Evolutionary conservation across 371 early-diverging fungal species (phyloP).

Genomic region (Mortierella sp.): DNA sequence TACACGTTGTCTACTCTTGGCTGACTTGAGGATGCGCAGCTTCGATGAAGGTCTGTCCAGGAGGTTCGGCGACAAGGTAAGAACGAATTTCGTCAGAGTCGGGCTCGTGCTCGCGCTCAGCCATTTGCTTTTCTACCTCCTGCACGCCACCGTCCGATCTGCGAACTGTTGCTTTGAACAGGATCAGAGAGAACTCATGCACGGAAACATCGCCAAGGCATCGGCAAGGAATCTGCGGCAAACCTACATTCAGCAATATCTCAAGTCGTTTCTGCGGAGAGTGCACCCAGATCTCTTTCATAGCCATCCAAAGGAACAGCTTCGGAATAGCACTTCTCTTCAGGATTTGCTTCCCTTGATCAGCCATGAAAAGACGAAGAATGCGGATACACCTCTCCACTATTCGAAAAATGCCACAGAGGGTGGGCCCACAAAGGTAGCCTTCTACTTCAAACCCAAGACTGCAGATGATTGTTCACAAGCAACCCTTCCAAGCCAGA

Average conservation of each 20-base stretch:
- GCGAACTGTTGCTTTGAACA: too few species aligned
- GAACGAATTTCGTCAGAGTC: too few species aligned
- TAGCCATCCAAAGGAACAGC: conserved; percentile 45
- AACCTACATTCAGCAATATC: conserved; percentile 38
- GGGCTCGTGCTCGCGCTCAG: too few species aligned
- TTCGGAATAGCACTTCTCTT: conserved; percentile 40
- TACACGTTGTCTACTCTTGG: neutral
- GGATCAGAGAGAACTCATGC: conserved; percentile 31
- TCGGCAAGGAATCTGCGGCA: conserved; percentile 28
- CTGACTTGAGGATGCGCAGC: neutral
- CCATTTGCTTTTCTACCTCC: too few species aligned
- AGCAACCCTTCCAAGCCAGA: neutral
- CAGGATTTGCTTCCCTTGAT: conserved; percentile 44
- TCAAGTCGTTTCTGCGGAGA: conserved; percentile 36
- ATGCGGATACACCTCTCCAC: neutral
- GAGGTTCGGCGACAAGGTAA: conserved; percentile 23
- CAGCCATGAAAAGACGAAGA: conserved; percentile 13
- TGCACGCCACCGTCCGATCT: too few species aligned
- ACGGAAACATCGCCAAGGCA: conserved; percentile 14
- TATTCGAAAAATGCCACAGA: neutral
- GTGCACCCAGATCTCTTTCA: conserved; percentile 54
- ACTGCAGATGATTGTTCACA: neutral
- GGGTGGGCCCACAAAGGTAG: conserved; percentile 9
- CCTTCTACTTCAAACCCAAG: conserved; percentile 30
- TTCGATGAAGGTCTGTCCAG: neutral